Base-by-base conservation (phyloP, 768 basidiomycete species). In the Filobasidium floriforme region DNA sequence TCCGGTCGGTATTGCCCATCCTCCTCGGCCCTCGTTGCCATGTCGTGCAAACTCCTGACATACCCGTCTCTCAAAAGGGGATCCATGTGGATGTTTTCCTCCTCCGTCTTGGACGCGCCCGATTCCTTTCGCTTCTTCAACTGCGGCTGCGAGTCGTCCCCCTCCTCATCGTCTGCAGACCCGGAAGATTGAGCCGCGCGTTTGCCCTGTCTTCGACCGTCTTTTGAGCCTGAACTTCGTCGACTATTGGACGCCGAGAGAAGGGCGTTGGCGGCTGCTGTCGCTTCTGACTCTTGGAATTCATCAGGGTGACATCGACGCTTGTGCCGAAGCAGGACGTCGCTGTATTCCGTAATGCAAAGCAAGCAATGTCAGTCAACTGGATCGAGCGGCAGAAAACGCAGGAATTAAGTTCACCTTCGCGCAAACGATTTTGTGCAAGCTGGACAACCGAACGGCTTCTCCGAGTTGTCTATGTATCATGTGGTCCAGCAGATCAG, bases 351-450 rank as follows among this genome's bases (percentile, higher is more conserved):
- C n/a, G 51, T 64, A 70, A 26, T 66, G 52, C 61, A 61, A 60
- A 49, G 66, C 63, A 32, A 65, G 68, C 41, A 40, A 7, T 26
- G 32, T 52, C 37, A 49, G 26, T 7, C 32, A 14, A 44, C 7
- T 18, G 9, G 4, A 15, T 49, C 46, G 46, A 49, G 46, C 46
- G 2, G 15, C 22, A 15, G 22, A 6, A 18, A 12, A n/a, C 19
- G 60, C 44, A 64, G 24, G 29, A 24, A 22, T 10, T n/a, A 7
- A n/a, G 52, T 73, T 57, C 37, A 77, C 79, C 79, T 79, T 70
- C 79, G 59, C 6, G 79, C 79, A 62, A 79, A 80, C 15, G 75
- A 71, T 63, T 80, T 80, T 11, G 71, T 66, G 60, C 79, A 80
- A 44, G 77, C 73, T 65, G 70, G 71, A 60, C 79, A 80, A 46